Base-by-base conservation (phyloP, 495 filamentous ascomycete species). In the Durotheca rogersii region DNA sequence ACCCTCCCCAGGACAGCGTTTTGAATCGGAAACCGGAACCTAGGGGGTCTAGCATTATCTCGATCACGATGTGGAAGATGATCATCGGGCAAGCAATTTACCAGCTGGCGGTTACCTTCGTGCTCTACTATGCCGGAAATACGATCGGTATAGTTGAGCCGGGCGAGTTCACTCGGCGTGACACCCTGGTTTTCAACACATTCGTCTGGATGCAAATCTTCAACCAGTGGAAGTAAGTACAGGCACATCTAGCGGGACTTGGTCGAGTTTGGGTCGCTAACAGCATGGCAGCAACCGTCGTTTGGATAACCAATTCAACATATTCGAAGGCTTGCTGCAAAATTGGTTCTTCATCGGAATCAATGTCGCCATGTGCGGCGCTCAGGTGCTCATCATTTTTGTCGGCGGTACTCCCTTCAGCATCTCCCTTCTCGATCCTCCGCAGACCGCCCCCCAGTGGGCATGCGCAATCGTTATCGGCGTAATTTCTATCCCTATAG, bases 131-230 rank as follows among this genome's bases (percentile, higher is more conserved):
- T 55, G 87, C 77, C 9, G 83, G 83, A 2, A 56, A 69, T 16
- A 50, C 70, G 0, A 81, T 94, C 18, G 77, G 91, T 17, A 78
- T 82, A 10, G 63, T 68, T 10, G 60, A 63, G 9, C 66, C 72
- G 11, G 56, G 67, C 46, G 55, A 66, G 7, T 53, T 70, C 25
- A 61, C 62, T 0, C 71, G 86, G 54, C 72, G 91, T 37, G 68
- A 79, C 33, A 89, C 87, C 0, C 74, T 94, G 34, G 85, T 95
- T 4, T 95, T 95, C 79, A 95, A 95, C 72, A 88, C 88, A 3
- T 95, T 95, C 41, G 89, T 95, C 12, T 95, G 89, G 89, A 93
- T 95, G 89, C 89, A 95, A 53, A 91, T 95, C 53, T 95, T 94
- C 74, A 95, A 95, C 67, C 85, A 92, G 64, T 92, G 89, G 81